Evolutionary conservation across 331 rosid species (phyloP).

Genomic region (Quercus lobata): DNA sequence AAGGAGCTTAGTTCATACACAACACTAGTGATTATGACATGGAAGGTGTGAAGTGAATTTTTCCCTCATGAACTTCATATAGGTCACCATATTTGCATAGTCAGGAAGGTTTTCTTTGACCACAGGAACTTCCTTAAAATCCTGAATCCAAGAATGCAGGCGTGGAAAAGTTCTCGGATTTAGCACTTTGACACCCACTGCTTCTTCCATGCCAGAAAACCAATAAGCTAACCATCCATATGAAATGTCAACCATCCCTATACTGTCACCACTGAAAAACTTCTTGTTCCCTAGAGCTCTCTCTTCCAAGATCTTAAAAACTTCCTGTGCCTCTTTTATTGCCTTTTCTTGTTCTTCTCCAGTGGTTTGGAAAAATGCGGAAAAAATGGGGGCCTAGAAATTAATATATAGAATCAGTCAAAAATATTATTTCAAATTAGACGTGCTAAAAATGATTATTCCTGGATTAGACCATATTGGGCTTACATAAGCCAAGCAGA

Average conservation of each 20-base stretch:
- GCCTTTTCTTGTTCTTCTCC: constrained; percentile 35
- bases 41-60: not conserved
- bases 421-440: not conserved
- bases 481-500: too few species aligned
- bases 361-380: constrained; percentile 9
- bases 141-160: not conserved
- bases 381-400: constrained; percentile 2
- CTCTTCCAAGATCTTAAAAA: constrained; percentile 18
- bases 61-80: not conserved
- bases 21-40: not conserved
- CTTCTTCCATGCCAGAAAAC: constrained; percentile 39
- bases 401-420: not conserved
- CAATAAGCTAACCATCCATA: constrained; percentile 45
- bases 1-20: too few species aligned
- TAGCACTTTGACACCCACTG: constrained; percentile 34
- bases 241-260: constrained; percentile 36
- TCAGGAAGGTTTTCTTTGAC: not conserved
- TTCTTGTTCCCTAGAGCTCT: constrained; percentile 16
- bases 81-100: not conserved
- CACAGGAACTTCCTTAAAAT: not conserved
- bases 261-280: constrained; percentile 14
- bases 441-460: too few species aligned
- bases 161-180: constrained; percentile 35
- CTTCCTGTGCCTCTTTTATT: not conserved
- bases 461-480: too few species aligned